These are phyloP conservation scores for Ilex paraguariensis DNA, from an alignment of 305 asterid genomes.

Conservation along the genomic window DNA sequence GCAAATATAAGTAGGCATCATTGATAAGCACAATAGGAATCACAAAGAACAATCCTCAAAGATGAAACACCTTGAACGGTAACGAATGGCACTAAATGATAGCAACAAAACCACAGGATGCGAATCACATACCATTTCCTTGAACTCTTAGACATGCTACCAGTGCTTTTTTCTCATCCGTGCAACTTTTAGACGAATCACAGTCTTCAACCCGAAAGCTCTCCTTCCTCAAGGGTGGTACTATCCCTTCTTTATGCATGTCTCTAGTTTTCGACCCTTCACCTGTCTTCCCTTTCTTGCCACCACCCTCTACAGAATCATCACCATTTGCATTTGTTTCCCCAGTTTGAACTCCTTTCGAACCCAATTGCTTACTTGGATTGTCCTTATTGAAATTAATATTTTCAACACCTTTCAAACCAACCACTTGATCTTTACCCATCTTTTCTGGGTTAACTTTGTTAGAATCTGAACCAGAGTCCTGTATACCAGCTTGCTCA, in stretches of 20 bases:
- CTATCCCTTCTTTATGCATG: slow-evolving; percentile 18
- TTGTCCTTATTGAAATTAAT: slow-evolving; percentile 1
- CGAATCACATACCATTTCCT: slow-evolving; percentile 60
- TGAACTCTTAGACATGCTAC: slow-evolving; percentile 91
- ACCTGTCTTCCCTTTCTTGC: slow-evolving; percentile 23
- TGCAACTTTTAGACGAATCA: slow-evolving; percentile 75
- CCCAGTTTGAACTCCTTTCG: slow-evolving; percentile 13
- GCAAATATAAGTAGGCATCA: too few relatives aligned
- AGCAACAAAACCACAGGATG: slow-evolving; percentile 2
- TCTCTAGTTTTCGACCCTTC: slow-evolving; percentile 24
- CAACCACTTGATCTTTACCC: slow-evolving; percentile 14
- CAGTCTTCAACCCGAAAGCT: slow-evolving; percentile 46
- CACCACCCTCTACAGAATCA: slow-evolving; percentile 21
- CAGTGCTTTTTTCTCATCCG: slow-evolving; percentile 50
- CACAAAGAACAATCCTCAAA: too few relatives aligned
- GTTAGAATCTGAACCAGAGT: neutral
- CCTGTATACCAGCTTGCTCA: slow-evolving; percentile 7
- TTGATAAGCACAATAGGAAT: too few relatives aligned
- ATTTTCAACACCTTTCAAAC: neutral
- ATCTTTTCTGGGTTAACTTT: slow-evolving; percentile 24
- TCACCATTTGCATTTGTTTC: slow-evolving; percentile 14
- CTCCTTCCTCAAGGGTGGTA: slow-evolving; percentile 27
- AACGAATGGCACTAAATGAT: too few relatives aligned
- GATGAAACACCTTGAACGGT: too few relatives aligned
- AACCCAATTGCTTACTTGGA: slow-evolving; percentile 16